Percentiles rank a stretch among this genome's conserved stretches.
Conservation (phyloP, 371 early-diverging fungal genomes). For the Capillidium heterosporum region DNA sequence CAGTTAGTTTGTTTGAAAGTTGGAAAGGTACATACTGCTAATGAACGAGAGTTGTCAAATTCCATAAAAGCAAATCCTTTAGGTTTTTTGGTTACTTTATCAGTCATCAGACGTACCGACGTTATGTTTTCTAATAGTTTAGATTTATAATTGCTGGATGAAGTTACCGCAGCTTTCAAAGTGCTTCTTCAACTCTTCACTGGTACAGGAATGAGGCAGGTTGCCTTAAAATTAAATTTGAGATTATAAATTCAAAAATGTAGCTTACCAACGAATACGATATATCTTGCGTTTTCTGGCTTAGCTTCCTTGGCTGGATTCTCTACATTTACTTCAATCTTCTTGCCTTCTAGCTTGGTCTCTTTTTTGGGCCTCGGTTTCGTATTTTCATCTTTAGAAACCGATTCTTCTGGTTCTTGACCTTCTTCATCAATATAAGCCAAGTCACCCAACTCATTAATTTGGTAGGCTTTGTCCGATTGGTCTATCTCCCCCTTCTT, state of each 20-base stretch:
- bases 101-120: conserved; percentile 46
- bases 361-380: neutral
- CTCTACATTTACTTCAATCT: conserved; percentile 26
- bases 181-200: conserved; percentile 37
- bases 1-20: neutral
- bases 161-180: conserved; percentile 29
- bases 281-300: neutral
- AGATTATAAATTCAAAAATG: neutral
- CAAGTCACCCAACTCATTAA: too few relatives aligned
- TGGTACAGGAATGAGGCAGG: conserved; percentile 40
- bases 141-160: neutral
- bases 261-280: conserved; percentile 2
- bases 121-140: conserved; percentile 14
- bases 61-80: conserved; percentile 67
- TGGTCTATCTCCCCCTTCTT: neutral
- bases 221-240: conserved; percentile 21
- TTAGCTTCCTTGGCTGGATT: conserved; percentile 9
- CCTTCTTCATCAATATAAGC: too few relatives aligned
- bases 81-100: conserved; percentile 48
- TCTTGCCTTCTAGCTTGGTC: neutral
- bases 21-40: conserved; percentile 20
- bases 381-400: too few relatives aligned
- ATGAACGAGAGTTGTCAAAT: conserved; percentile 28
- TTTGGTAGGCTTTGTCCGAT: too few relatives aligned
- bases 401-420: too few relatives aligned